Evolutionary conservation across 345 rosid genomes (phyloP).

Genomic region (Anacardium occidentale): DNA sequence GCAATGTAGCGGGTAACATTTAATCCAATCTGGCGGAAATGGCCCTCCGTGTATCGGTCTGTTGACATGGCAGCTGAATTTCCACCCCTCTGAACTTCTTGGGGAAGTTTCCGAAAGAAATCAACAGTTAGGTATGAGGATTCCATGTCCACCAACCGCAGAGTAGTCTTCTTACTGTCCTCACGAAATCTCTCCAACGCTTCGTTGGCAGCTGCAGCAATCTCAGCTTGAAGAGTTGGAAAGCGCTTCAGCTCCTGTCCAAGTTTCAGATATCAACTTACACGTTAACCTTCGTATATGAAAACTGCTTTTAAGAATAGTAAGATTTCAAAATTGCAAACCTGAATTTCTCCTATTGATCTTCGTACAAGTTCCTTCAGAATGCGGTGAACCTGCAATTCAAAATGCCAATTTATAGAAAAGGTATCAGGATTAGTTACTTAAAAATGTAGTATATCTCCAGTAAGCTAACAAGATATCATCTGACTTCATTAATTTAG

Average conservation of each 20-base stretch:
- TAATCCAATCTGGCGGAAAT: conserved; percentile 56
- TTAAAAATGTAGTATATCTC: not conserved
- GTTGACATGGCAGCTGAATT: conserved; percentile 27
- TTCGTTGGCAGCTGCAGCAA: conserved; percentile 41
- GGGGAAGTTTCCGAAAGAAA: conserved; percentile 64
- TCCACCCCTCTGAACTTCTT: conserved; percentile 50
- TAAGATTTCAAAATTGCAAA: conserved; percentile 20
- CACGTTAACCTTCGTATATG: not conserved
- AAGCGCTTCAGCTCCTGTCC: conserved; percentile 62
- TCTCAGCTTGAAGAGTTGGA: conserved; percentile 63
- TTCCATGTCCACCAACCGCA: conserved; percentile 71
- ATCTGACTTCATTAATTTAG: not conserved
- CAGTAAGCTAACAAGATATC: not conserved
- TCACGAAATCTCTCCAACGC: conserved; percentile 61
- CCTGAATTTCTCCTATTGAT: conserved; percentile 63
- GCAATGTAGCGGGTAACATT: conserved; percentile 52
- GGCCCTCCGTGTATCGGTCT: conserved; percentile 53
- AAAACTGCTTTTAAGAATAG: not conserved
- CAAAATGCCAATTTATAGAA: conserved; percentile 12
- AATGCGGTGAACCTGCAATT: conserved; percentile 53
- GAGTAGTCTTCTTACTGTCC: conserved; percentile 51
- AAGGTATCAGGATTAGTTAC: not conserved
- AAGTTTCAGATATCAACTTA: conserved; percentile 13
- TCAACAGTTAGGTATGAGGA: conserved; percentile 65
- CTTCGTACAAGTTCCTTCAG: conserved; percentile 65